Percentiles rank a stretch among this genome's conserved stretches.
phyloP scores from a whole-genome alignment of 202 grass and related monocot genomes.

The Saccharum hybrid region DNA sequence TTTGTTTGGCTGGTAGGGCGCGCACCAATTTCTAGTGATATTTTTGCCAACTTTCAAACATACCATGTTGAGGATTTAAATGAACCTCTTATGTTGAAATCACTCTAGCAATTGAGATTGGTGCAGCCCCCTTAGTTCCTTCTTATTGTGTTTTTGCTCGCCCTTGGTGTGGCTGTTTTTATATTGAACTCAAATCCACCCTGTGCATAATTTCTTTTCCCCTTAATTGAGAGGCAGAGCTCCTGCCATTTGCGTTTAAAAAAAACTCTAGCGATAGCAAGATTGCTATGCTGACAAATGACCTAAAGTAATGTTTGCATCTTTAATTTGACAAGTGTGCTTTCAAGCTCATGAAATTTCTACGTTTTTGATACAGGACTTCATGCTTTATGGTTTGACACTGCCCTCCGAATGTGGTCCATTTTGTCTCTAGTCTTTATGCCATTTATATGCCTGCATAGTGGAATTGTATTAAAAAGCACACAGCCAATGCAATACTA shows the following conservation, averaged over 20 bases:
- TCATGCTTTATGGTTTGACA: conserved; percentile 35
- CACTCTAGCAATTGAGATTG: conserved; percentile 13
- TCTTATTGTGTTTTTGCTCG: too few relatives aligned
- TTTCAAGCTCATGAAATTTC: conserved; percentile 21
- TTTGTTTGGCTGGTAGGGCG: background rate
- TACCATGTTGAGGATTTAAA: background rate
- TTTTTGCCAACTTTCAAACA: conserved; percentile 26
- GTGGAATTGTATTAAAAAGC: conserved; percentile 37
- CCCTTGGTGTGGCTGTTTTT: too few relatives aligned
- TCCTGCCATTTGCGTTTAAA: too few relatives aligned
- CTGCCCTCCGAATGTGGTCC: conserved; percentile 1
- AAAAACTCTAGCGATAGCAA: background rate
- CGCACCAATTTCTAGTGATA: background rate
- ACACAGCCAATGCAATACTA: background rate
- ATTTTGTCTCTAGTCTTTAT: conserved; percentile 31
- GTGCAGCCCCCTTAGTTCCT: too few relatives aligned
- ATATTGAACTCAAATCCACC: too few relatives aligned
- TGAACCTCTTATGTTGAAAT: background rate
- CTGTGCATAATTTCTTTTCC: too few relatives aligned
- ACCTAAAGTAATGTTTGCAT: conserved; percentile 11
- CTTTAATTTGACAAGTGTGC: conserved; percentile 3
- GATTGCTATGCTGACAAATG: conserved; percentile 25
- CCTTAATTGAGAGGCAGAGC: too few relatives aligned
- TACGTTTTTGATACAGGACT: conserved; percentile 13
- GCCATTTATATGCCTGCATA: background rate